A percentile compares a stretch with the other conserved stretches of the same genome.
phyloP scores from a whole-genome alignment of 2,329 filamentous ascomycete species.

The Plectosphaerella plurivora region DNA sequence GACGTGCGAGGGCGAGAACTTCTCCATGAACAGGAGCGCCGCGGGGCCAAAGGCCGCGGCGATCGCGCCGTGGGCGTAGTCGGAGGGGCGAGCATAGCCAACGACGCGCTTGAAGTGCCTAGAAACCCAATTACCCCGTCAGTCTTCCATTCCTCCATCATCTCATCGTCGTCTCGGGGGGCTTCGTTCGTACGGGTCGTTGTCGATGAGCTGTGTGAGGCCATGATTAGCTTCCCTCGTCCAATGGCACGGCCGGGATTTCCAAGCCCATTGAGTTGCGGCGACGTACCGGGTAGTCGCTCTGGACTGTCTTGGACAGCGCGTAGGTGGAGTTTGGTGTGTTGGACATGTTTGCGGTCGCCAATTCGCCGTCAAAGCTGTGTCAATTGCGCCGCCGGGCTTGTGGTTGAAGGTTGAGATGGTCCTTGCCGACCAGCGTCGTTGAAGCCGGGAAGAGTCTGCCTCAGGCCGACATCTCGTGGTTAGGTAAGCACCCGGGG shows the following conservation, averaged over 20 bases:
- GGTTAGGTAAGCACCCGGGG: neutral
- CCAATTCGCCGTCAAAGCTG: conserved; percentile 7
- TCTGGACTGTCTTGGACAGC: conserved; percentile 68
- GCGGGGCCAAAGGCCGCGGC: conserved; percentile 70
- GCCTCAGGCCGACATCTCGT: neutral
- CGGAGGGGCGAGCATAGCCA: conserved; percentile 77
- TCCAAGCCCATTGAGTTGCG: conserved; percentile 12
- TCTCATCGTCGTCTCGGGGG: neutral
- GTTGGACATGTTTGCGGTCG: conserved; percentile 10
- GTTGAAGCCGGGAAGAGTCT: conserved; percentile 1
- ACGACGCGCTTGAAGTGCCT: conserved; percentile 91
- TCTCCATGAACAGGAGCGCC: conserved; percentile 75
- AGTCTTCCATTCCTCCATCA: neutral
- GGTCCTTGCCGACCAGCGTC: neutral
- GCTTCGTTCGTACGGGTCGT: conserved; percentile 74
- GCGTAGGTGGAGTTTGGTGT: conserved; percentile 45
- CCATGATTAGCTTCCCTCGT: conserved; percentile 15
- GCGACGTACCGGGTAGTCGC: conserved; percentile 77
- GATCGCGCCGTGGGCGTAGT: conserved; percentile 69
- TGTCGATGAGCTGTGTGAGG: conserved; percentile 83
- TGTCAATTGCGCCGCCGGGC: neutral
- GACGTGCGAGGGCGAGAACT: conserved; percentile 77
- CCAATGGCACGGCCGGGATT: conserved; percentile 8
- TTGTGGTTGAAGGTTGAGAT: neutral
- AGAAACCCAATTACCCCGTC: conserved; percentile 9